Evolutionary conservation across 1,284 basidiomycete genomes (phyloP), one percentile per base, ranked within the genome.

Genomic region (Apiotrichum veenhuisii): DNA sequence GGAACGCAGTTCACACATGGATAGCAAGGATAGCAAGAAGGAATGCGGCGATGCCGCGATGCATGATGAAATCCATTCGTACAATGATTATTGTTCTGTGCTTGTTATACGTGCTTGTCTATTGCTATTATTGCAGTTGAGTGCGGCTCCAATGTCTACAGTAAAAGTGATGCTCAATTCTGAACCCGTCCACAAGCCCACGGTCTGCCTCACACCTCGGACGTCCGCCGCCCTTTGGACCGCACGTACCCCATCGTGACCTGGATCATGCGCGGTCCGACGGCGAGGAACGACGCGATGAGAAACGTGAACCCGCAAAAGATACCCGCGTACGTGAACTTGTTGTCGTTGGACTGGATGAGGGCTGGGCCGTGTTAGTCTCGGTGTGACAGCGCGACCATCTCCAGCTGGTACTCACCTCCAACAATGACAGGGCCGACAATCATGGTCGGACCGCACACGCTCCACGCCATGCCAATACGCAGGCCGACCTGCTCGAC

Each of bases 381-480:
- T 9, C 2, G 5, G 15, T 11, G 26, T 5, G n/a, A 20, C 1
- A n/a, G 15, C 14, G n/a, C 40, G 12, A 8, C 20, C 10, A 18
- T 22, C 20, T 23, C 7, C n/a, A 5, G 8, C 38, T 34, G 5
- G 34, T 18, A 67, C 70, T 67, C 54, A 72, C 70, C 37, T 14
- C 69, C 70, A 44, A 62, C 61, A 37, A 71, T 69, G 38, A 68
- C 66, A 3, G 75, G 75, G 7, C 75, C 73, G 10, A 63, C 64
- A 17, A 75, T 61, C 25, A 67, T 55, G 1, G 69, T 64, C 12
- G 73, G 37, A 2, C 65, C 59, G 12, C 66, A 64, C 17, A 69
- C 50, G 5, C 62, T 63, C 72, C 73, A 75, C 36, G 71, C 58
- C 67, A 77, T 74, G 25, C 75, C 73, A 42, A 77, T 58, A 17